A percentile compares a stretch with the other conserved stretches of the same genome.
These are phyloP conservation scores for Kwoniella dejecticola DNA, from an alignment of 768 basidiomycete genomes.

Conservation along the genomic window DNA sequence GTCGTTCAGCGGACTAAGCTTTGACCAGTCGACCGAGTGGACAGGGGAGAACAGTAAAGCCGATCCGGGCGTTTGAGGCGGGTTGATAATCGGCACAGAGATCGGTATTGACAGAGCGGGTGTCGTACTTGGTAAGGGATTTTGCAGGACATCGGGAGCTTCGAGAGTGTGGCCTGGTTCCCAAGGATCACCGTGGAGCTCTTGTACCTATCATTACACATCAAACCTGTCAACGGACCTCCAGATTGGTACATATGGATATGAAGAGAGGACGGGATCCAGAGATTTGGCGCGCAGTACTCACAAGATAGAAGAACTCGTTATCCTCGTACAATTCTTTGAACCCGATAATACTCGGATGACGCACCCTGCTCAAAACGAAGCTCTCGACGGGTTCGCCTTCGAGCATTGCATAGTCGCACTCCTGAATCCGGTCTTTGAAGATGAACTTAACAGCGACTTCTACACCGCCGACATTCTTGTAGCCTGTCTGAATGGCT, in stretches of 20 bases:
- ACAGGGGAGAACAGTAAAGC: constrained; percentile 16
- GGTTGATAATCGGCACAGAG: constrained; percentile 8
- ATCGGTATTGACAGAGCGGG: constrained; percentile 15
- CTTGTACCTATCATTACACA: too few species aligned
- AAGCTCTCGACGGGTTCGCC: constrained; percentile 72
- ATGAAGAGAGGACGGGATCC: background rate
- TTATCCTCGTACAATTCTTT: constrained; percentile 81
- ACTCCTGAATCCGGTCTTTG: constrained; percentile 63
- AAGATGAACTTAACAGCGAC: constrained; percentile 96
- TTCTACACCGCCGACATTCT: constrained; percentile 61
- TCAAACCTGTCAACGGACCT: too few species aligned
- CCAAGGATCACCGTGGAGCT: constrained; percentile 92
- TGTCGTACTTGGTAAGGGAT: constrained; percentile 14
- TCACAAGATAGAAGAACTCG: constrained; percentile 81
- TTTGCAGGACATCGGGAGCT: constrained; percentile 1
- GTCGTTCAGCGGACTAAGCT: constrained; percentile 7
- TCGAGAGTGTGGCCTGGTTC: constrained; percentile 34
- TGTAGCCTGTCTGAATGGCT: constrained; percentile 63
- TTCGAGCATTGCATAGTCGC: constrained; percentile 28
- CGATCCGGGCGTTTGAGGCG: constrained; percentile 19
- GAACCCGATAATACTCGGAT: constrained; percentile 80
- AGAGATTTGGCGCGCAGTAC: constrained; percentile 44
- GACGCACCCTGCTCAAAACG: constrained; percentile 69
- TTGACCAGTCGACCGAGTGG: constrained; percentile 23
- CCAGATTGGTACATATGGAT: too few species aligned